Evolutionary conservation across 2,329 filamentous ascomycete genomes (phyloP).

Genomic region (Trichoderma citrinoviride): DNA sequence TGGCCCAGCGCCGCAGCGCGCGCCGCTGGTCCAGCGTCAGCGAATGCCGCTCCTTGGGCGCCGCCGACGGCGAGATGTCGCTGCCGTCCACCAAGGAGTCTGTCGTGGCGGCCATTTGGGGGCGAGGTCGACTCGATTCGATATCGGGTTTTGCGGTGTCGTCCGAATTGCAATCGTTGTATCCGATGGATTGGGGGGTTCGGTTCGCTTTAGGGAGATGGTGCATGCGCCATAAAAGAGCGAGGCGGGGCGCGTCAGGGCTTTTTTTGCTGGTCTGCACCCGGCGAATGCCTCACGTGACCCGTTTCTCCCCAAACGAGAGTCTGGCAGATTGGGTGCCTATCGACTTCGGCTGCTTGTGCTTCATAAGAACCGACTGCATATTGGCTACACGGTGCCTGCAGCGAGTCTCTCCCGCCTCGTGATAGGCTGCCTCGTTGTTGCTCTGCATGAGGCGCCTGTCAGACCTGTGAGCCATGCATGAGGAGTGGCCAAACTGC

Average conservation of each 20-base stretch:
- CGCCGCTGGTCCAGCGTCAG: conserved; percentile 62
- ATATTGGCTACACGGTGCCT: conserved; percentile 5
- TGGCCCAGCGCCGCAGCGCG: conserved; percentile 59
- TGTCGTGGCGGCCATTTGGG: conserved; percentile 40
- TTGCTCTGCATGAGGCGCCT: not conserved
- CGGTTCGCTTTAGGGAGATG: conserved; percentile 37
- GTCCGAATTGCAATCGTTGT: conserved; percentile 40
- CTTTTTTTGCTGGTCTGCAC: not conserved
- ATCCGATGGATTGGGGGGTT: conserved; percentile 38
- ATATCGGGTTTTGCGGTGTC: conserved; percentile 30
- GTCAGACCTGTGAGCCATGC: not conserved
- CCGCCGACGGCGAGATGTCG: conserved; percentile 18
- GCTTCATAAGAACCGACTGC: not conserved
- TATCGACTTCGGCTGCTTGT: no score
- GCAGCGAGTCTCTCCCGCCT: not conserved
- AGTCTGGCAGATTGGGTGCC: not conserved
- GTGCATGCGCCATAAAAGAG: conserved; percentile 30
- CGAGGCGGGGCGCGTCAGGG: conserved; percentile 31
- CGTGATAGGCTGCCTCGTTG: conserved; percentile 5
- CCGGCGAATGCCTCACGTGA: conserved; percentile 10
- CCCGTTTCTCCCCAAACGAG: not conserved
- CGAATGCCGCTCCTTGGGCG: conserved; percentile 53
- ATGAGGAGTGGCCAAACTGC: not conserved
- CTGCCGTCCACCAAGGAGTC: conserved; percentile 36
- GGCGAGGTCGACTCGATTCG: conserved; percentile 27